Evolutionary conservation across 805 yeast species (phyloP), one percentile per base, ranked within the genome.

Genomic region (Suhomyces sp.): DNA sequence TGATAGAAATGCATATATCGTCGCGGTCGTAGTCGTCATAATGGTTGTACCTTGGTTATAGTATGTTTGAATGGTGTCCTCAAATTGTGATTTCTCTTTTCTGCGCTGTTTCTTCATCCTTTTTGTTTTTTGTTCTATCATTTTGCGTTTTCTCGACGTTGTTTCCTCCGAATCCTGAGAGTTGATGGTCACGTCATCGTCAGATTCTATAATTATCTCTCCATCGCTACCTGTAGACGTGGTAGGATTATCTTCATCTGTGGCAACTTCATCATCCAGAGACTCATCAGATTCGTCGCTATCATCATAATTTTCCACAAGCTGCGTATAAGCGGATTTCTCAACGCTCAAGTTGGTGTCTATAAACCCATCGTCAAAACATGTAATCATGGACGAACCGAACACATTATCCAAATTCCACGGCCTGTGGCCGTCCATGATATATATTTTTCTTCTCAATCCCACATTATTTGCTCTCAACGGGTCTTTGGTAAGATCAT

Each of bases 361-460:
- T 2, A 84, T 70, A 30, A 68, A 67, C 0, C 96, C 96, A 55
- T 91, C 98, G 53, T 90, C 98, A 41, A 90, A 75, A 58, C 98
- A 90, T 5, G 71, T 72, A 4, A 93, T 77, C 43, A 78, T 71
- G 7, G 78, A 77, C 5, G 91, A 81, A 1, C 95, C 96, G 68
- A 85, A 90, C 30, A 93, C 52, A 54, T 93, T 93, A 56, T 90
- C 96, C 44, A 93, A 65, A 60, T 90, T 90, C 98, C 98, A 93
- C 4, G 98, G 99, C 44, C 98, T 68, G 46, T 85, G 93, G 3
- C 95, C 88, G 60, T 93, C 99, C 37, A 93, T 71, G 8, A 95
- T 76, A 50, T 87, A 95, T 2, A 91, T 74, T 38, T 72, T 77
- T 44, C 93, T 71, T 31, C 63, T 72, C 25, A 72, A 55, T 13